Evolutionary conservation across 352 stramenopile species (phyloP), one percentile per base, ranked within the genome.

Genomic region (Globisporangium solare): DNA sequence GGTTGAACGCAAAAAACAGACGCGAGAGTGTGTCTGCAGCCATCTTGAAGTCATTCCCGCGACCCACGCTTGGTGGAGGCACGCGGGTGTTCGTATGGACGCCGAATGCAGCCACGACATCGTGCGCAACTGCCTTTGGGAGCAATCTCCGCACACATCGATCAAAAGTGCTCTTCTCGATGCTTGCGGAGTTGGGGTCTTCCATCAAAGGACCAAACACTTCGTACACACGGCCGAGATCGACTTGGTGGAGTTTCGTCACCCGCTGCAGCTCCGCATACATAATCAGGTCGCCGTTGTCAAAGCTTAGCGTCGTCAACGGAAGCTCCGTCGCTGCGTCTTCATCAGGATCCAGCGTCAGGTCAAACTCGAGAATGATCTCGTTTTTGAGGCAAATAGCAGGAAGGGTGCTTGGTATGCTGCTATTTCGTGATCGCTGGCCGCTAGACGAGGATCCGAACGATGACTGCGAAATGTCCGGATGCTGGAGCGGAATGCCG

Each of bases 1-100:
- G 83, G 42, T 95, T 95, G 61, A 92, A 95, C 1, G 85, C 85
- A 51, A 95, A 95, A 59, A 93, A 95, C 15, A 95, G 60, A 15
- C 83, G 73, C 18, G 81, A 84, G 0, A 94, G 67, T 0, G 63
- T 83, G 53, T 89, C 82, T 8, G 82, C 82, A 4, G 86, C 78
- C 79, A 90, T 92, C 60, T 89, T 90, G 11, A 70, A 68, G 37
- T 90, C 76, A n/a, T 90, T 86, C 13, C 70, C 68, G 32, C 73
- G 70, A 3, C 78, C 77, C 4, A 92, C 75, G 56, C 75, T 89
- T 12, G 73, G 72, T 47, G 82, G 77, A 6, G 77, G 68, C 18
- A 86, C 59, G 17, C 77, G 75, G 4, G 70, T 76, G 35, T 88
- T 88, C 18, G 60, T 75, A 41, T 83, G 74, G 4, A 83, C 71